Percentiles rank a stretch among this genome's conserved stretches.
Evolutionary conservation across 2,329 filamentous ascomycete species (phyloP).

Genomic region (Metarhizium anisopliae): DNA sequence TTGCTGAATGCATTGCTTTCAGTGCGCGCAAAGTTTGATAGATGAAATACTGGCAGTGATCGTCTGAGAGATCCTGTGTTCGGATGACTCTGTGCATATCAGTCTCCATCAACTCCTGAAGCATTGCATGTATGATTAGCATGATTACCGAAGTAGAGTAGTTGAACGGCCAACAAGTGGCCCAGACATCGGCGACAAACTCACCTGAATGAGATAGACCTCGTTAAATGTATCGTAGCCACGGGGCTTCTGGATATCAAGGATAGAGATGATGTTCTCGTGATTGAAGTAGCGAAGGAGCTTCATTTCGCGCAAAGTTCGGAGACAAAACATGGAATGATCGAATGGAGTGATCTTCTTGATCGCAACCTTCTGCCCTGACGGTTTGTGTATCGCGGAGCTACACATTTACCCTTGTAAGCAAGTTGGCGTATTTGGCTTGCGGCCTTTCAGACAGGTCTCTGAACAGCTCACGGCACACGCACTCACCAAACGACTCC

Average conservation of each 20-base stretch:
- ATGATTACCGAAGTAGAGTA: neutral
- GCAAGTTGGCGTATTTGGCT: neutral
- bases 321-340: conserved; percentile 96
- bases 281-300: conserved; percentile 98
- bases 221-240: conserved; percentile 96
- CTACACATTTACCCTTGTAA: conserved; percentile 34
- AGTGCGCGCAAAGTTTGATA: conserved; percentile 96
- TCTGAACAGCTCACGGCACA: neutral
- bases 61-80: conserved; percentile 95
- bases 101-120: conserved; percentile 94
- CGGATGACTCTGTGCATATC: conserved; percentile 99
- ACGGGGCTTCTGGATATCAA: conserved; percentile 96
- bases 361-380: conserved; percentile 96
- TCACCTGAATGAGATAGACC: conserved; percentile 95
- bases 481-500: conserved; percentile 89
- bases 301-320: conserved; percentile 98
- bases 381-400: conserved; percentile 96
- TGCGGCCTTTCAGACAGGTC: neutral
- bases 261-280: conserved; percentile 98
- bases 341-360: conserved; percentile 99
- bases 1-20: conserved; percentile 99
- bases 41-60: conserved; percentile 99
- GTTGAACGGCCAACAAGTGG: neutral
- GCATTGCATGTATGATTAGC: neutral
- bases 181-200: conserved; percentile 11